phyloP scores from a whole-genome alignment of 2,329 filamentous ascomycete genomes.

The Curvularia eragrostidis region DNA sequence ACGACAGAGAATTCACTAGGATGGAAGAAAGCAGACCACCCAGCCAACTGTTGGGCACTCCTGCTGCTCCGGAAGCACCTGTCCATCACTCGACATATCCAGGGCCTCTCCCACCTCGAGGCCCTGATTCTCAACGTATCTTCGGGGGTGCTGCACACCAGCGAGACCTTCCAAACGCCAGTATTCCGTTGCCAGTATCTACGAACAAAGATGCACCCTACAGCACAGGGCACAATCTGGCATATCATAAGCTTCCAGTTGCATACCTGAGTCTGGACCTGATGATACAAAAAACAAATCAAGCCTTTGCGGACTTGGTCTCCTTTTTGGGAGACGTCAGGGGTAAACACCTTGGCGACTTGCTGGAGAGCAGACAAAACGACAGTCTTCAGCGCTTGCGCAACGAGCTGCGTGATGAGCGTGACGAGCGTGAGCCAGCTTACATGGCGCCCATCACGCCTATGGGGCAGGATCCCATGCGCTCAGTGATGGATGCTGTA shows the following conservation, averaged over 20 bases:
- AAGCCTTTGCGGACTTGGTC: slow-evolving; percentile 54
- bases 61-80: slow-evolving; percentile 30
- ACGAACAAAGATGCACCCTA: slow-evolving; percentile 31
- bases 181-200: slow-evolving; percentile 22
- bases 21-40: slow-evolving; percentile 39
- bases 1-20: slow-evolving; percentile 54
- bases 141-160: slow-evolving; percentile 27
- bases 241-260: slow-evolving; percentile 40
- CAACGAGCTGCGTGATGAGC: slow-evolving; percentile 55
- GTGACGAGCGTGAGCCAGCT: slow-evolving; percentile 56
- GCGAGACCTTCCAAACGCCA: slow-evolving; percentile 25
- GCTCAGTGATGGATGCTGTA: slow-evolving; percentile 49
- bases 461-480: slow-evolving; percentile 53
- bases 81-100: slow-evolving; percentile 32
- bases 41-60: slow-evolving; percentile 34
- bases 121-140: slow-evolving; percentile 33
- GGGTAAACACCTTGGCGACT: slow-evolving; percentile 52
- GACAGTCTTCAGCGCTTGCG: slow-evolving; percentile 55
- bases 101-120: slow-evolving; percentile 30
- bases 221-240: slow-evolving; percentile 31
- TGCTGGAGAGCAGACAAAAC: slow-evolving; percentile 52
- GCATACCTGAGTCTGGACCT: slow-evolving; percentile 58
- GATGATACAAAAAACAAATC: slow-evolving; percentile 55
- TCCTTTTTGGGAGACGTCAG: slow-evolving; percentile 47
- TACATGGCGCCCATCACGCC: slow-evolving; percentile 59